A percentile compares a stretch with the other conserved stretches of the same genome.
Evolutionary conservation across 371 early-diverging fungal genomes (phyloP).

Genomic region (Saksenaea oblongispora): DNA sequence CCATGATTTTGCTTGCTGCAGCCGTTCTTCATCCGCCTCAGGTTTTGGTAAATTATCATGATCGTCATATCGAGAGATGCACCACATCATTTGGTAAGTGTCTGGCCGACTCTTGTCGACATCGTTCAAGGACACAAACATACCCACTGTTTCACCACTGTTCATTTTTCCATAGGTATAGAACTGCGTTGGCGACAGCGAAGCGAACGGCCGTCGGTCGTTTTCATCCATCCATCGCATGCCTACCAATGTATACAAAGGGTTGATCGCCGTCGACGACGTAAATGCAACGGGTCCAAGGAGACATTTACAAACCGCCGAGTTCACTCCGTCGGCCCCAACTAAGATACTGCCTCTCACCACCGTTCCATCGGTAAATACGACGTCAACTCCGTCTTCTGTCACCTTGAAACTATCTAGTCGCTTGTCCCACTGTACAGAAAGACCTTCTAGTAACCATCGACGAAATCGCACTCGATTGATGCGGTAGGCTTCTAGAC

Average conservation of each 20-base stretch:
- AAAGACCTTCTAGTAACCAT: slow-evolving; percentile 23
- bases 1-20: slow-evolving; percentile 10
- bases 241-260: slow-evolving; percentile 5
- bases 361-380: slow-evolving; percentile 31
- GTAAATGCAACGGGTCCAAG: slow-evolving; percentile 14
- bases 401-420: slow-evolving; percentile 9
- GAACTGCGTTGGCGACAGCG: neutral
- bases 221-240: slow-evolving; percentile 10
- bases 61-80: slow-evolving; percentile 11
- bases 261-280: slow-evolving; percentile 11
- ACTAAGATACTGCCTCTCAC: slow-evolving; percentile 19
- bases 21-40: slow-evolving; percentile 6
- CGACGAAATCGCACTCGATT: slow-evolving; percentile 26
- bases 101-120: slow-evolving; percentile 3
- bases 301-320: slow-evolving; percentile 19
- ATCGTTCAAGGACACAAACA: slow-evolving; percentile 12
- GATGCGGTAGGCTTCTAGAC: slow-evolving; percentile 14
- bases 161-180: neutral
- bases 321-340: slow-evolving; percentile 29
- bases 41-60: neutral
- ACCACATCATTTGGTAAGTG: slow-evolving; percentile 9
- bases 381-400: slow-evolving; percentile 21
- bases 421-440: slow-evolving; percentile 24
- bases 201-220: neutral
- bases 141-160: neutral